Conservation (phyloP, 1,139 yeast species). For the Saccharomyces hybrid region DNA sequence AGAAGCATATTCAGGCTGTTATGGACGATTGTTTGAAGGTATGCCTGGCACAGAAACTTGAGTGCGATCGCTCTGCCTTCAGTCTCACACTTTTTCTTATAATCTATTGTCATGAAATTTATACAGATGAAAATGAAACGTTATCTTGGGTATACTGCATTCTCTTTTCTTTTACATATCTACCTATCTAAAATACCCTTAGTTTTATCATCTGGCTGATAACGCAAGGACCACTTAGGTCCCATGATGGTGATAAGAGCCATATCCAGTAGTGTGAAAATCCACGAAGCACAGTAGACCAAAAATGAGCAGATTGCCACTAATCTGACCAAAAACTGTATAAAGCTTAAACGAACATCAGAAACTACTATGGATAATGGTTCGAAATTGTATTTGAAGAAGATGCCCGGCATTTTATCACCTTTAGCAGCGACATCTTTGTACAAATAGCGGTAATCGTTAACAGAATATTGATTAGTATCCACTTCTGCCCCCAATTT, state of each 20-base stretch:
- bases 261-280: conserved; percentile 29
- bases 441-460: conserved; percentile 40
- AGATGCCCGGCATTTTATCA: conserved; percentile 63
- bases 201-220: conserved; percentile 23
- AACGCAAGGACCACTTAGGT: conserved; percentile 32
- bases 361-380: conserved; percentile 65
- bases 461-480: conserved; percentile 82
- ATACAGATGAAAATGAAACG: not conserved
- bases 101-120: not conserved
- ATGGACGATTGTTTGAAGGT: conserved; percentile 49
- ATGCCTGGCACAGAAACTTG: conserved; percentile 35
- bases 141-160: not conserved
- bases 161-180: not conserved
- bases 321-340: conserved; percentile 67
- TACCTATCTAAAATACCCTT: conserved; percentile 17
- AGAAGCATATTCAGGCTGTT: conserved; percentile 40
- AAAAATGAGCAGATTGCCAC: conserved; percentile 51
- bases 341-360: conserved; percentile 68
- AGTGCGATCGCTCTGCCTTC: not conserved
- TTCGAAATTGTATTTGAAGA: conserved; percentile 79
- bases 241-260: conserved; percentile 31
- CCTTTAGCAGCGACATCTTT: conserved; percentile 21
- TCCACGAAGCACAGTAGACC: conserved; percentile 33
- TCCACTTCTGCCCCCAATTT: conserved; percentile 65
- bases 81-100: not conserved